Evolutionary conservation across 1,284 basidiomycete species (phyloP).

Genomic region (Leccinum subrobustum): DNA sequence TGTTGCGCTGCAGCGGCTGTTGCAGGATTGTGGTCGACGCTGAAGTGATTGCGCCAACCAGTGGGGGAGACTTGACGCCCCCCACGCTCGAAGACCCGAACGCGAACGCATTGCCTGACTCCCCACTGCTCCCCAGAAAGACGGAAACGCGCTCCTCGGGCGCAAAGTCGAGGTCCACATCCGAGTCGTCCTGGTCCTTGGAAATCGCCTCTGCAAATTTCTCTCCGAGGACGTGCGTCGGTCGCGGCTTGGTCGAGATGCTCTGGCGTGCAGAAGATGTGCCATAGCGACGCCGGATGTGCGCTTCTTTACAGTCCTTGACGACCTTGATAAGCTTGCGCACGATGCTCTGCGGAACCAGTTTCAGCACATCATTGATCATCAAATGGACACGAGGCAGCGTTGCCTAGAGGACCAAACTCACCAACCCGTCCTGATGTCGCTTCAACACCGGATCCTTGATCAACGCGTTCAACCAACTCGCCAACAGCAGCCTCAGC

Average conservation of each 20-base stretch:
- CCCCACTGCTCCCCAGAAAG: no score
- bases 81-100: no score
- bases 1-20: no score
- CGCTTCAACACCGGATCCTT: slow-evolving; percentile 65
- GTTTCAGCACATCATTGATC: slow-evolving; percentile 8
- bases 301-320: slow-evolving; percentile 67
- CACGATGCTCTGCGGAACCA: slow-evolving; percentile 59
- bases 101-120: no score
- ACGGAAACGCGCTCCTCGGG: no score
- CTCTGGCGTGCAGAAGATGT: no score
- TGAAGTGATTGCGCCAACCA: neutral
- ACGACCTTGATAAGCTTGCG: slow-evolving; percentile 16
- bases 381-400: neutral
- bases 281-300: slow-evolving; percentile 37
- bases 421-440: slow-evolving; percentile 65
- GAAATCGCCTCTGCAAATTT: no score
- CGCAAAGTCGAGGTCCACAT: no score
- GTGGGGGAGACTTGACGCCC: neutral
- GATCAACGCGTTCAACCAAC: slow-evolving; percentile 77
- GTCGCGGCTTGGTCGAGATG: no score
- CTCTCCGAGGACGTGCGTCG: no score
- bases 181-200: no score
- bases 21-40: no score
- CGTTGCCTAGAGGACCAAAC: neutral
- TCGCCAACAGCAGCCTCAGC: slow-evolving; percentile 58